A percentile compares a stretch with the other conserved stretches of the same genome.
Evolutionary conservation across 305 asterid genomes (phyloP).

Genomic region (Andrographis paniculata): DNA sequence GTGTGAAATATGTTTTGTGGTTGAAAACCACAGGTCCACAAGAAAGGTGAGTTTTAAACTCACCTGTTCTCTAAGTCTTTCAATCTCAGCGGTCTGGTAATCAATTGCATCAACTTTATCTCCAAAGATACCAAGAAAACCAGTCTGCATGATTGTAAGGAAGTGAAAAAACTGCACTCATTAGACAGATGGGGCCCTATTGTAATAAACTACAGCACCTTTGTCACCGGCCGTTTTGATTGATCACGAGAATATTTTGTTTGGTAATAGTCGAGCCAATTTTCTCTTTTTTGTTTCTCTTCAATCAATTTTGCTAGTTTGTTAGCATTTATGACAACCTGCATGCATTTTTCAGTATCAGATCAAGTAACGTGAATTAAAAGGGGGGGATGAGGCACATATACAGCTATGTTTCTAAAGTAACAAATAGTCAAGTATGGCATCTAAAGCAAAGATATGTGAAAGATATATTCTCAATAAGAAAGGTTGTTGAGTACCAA

Average conservation of each 20-base stretch:
- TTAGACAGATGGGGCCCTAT: conserved; percentile 2
- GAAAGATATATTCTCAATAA: not conserved
- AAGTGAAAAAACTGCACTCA: conserved; percentile 14
- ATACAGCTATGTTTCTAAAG: not conserved
- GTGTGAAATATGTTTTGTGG: not conserved
- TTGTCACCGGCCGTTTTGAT: conserved; percentile 47
- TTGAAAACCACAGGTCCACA: conserved; percentile 1
- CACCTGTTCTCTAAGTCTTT: conserved; percentile 65
- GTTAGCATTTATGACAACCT: conserved; percentile 89
- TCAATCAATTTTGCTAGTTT: conserved; percentile 64
- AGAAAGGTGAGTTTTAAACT: conserved; percentile 23
- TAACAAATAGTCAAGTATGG: not conserved
- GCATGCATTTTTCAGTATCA: conserved; percentile 16
- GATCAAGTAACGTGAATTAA: conserved; percentile 7
- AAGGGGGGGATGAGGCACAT: not conserved
- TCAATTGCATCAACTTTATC: conserved; percentile 81
- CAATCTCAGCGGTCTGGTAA: conserved; percentile 61
- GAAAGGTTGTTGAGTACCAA: not conserved
- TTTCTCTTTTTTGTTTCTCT: conserved; percentile 62
- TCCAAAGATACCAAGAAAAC: conserved; percentile 84
- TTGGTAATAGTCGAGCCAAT: conserved; percentile 94
- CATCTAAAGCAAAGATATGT: not conserved
- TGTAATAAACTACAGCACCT: conserved; percentile 35
- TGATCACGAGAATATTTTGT: conserved; percentile 68
- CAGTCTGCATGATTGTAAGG: conserved; percentile 52